Conservation (phyloP, 2,329 filamentous ascomycete genomes). For the Thielaviopsis cerberus region DNA sequence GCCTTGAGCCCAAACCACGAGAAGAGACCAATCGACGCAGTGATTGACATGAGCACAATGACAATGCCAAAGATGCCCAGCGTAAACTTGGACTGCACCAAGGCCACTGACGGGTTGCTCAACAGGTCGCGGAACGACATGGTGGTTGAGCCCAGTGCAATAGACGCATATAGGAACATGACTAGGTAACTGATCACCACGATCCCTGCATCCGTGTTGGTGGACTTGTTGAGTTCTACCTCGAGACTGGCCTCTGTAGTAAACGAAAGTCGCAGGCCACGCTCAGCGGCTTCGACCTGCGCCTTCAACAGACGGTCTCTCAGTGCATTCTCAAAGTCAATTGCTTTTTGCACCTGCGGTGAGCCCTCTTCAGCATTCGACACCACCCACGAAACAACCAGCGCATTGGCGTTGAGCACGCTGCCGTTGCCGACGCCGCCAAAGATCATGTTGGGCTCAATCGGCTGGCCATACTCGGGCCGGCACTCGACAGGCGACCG, state of each 20-base stretch:
- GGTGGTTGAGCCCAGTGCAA: constrained; percentile 78
- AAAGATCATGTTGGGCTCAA: constrained; percentile 69
- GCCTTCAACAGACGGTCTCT: constrained; percentile 56
- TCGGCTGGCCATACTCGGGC: constrained; percentile 72
- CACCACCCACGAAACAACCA: constrained; percentile 89
- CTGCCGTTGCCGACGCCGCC: constrained; percentile 53
- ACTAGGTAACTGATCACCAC: constrained; percentile 91
- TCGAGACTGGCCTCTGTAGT: constrained; percentile 89
- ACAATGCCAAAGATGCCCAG: constrained; percentile 85
- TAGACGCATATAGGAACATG: constrained; percentile 94
- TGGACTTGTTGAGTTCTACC: constrained; percentile 91
- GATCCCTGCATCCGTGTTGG: constrained; percentile 95
- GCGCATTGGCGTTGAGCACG: constrained; percentile 54
- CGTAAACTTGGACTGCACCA: constrained; percentile 93
- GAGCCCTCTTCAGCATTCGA: constrained; percentile 67
- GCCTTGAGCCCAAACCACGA: constrained; percentile 83
- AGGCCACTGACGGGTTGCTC: constrained; percentile 60
- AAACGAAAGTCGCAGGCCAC: constrained; percentile 77
- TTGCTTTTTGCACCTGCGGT: constrained; percentile 49
- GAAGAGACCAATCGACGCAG: constrained; percentile 84
- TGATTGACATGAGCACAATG: constrained; percentile 95
- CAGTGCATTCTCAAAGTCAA: constrained; percentile 76
- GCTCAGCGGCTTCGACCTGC: constrained; percentile 57
- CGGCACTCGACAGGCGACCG: constrained; percentile 68
- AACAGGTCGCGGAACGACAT: constrained; percentile 60